These are phyloP conservation scores for Gymnopus androsaceus DNA, from an alignment of 1,284 basidiomycete genomes.

Conservation along the genomic window DNA sequence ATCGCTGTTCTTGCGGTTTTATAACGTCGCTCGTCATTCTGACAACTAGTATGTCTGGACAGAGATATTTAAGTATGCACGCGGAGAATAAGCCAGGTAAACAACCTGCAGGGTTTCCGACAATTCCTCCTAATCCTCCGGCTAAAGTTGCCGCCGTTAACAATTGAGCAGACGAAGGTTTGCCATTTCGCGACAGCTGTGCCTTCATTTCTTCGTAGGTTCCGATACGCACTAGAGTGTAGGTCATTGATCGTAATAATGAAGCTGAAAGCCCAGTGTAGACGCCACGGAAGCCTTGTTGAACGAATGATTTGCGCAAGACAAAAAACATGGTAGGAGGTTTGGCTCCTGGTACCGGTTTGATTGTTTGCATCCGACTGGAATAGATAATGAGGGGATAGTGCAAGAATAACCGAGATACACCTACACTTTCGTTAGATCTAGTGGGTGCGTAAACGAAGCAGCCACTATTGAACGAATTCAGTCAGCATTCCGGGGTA, in stretches of 20 bases:
- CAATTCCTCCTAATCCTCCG: slow-evolving; percentile 79
- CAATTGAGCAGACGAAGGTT: slow-evolving; percentile 54
- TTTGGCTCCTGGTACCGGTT: slow-evolving; percentile 40
- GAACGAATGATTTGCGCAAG: slow-evolving; percentile 55
- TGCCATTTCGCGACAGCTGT: slow-evolving; percentile 48
- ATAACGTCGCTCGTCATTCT: slow-evolving; percentile 88
- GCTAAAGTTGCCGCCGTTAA: slow-evolving; percentile 69
- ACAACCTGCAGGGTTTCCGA: slow-evolving; percentile 79
- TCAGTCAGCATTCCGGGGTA: background rate
- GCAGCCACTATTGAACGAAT: slow-evolving; percentile 68
- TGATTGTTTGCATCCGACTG: slow-evolving; percentile 80
- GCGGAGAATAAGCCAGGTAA: slow-evolving; percentile 4
- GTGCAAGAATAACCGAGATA: background rate
- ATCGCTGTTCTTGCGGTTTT: slow-evolving; percentile 70
- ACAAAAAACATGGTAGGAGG: slow-evolving; percentile 60
- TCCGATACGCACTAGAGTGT: slow-evolving; percentile 85
- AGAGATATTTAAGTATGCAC: slow-evolving; percentile 8
- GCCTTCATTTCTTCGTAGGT: slow-evolving; percentile 80
- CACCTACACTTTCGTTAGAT: slow-evolving; percentile 83
- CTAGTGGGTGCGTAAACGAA: slow-evolving; percentile 83
- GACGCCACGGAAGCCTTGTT: slow-evolving; percentile 70
- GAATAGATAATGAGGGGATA: background rate
- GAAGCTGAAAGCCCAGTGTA: slow-evolving; percentile 87
- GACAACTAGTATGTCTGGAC: slow-evolving; percentile 72
- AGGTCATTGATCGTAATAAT: slow-evolving; percentile 88